Conservation (phyloP, 208 protist genomes). For the Strigomonas galati region DNA sequence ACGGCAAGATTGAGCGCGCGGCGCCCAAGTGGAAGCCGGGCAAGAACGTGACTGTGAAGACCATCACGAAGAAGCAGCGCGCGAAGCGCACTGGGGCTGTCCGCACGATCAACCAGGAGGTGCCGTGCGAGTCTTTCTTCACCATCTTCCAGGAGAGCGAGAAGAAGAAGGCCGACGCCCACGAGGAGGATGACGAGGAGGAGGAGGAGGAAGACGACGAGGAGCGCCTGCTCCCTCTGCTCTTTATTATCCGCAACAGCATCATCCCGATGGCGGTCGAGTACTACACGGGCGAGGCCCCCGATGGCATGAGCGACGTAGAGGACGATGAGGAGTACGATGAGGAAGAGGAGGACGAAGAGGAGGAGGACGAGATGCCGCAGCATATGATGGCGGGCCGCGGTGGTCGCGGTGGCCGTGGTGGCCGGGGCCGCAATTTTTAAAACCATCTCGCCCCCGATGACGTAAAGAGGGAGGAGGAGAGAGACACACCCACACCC, state of each 20-base stretch:
- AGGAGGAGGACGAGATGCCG: constrained; percentile 33
- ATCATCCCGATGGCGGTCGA: constrained; percentile 77
- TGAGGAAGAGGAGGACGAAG: constrained; percentile 77
- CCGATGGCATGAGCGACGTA: constrained; percentile 65
- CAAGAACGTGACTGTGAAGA: constrained; percentile 69
- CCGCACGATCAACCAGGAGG: constrained; percentile 39
- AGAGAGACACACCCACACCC: constrained; percentile 19
- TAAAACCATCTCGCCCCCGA: constrained; percentile 40
- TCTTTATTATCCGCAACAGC: constrained; percentile 59
- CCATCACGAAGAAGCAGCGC: constrained; percentile 53
- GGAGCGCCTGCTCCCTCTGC: constrained; percentile 32
- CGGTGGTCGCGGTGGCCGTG: not conserved
- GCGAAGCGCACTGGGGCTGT: constrained; percentile 38
- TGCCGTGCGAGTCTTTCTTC: constrained; percentile 77
- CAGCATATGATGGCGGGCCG: not conserved
- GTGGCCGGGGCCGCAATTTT: constrained; percentile 9
- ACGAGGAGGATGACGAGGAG: constrained; percentile 28
- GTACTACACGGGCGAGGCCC: constrained; percentile 87
- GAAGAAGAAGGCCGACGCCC: constrained; percentile 19
- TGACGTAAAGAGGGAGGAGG: constrained; percentile 24
- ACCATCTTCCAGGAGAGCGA: constrained; percentile 57
- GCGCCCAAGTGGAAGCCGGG: constrained; percentile 78
- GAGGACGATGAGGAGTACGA: constrained; percentile 67
- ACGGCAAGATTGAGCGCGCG: constrained; percentile 38
- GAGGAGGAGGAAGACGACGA: constrained; percentile 32